A percentile compares a stretch with the other conserved stretches of the same genome.
Evolutionary conservation across 352 stramenopile species (phyloP).

Genomic region (Phytophthora kernoviae): DNA sequence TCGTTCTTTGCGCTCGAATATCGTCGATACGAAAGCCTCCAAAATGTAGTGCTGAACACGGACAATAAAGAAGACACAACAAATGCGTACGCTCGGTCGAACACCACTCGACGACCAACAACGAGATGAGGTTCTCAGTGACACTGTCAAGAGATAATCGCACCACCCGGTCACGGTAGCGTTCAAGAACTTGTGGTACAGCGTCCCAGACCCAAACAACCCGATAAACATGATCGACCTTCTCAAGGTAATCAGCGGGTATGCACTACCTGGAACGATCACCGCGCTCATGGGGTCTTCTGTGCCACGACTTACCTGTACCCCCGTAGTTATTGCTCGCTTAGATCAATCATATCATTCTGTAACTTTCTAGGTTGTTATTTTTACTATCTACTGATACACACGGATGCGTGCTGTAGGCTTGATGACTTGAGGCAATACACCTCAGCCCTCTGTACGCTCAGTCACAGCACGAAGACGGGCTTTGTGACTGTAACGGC

Average conservation of each 20-base stretch:
- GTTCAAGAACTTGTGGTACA: conserved; percentile 51
- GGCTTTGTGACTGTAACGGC: too few relatives aligned
- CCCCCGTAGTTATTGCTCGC: too few relatives aligned
- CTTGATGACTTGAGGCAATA: too few relatives aligned
- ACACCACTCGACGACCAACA: not conserved
- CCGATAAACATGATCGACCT: conserved; percentile 51
- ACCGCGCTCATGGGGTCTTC: conserved; percentile 63
- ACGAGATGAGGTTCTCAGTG: not conserved
- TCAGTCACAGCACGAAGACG: too few relatives aligned
- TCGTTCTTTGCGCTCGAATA: conserved; percentile 37
- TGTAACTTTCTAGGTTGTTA: too few relatives aligned
- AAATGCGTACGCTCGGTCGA: conserved; percentile 12
- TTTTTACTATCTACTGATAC: too few relatives aligned
- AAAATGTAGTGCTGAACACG: not conserved
- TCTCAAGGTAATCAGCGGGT: conserved; percentile 73
- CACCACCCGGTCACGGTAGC: conserved; percentile 40
- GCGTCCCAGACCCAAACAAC: conserved; percentile 34
- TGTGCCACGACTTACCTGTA: too few relatives aligned
- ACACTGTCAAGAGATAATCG: conserved; percentile 8
- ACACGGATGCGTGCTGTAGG: too few relatives aligned
- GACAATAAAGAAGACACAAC: not conserved
- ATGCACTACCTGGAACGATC: conserved; percentile 47
- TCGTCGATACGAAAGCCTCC: conserved; percentile 28
- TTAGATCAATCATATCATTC: too few relatives aligned
- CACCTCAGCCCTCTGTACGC: too few relatives aligned